phyloP scores from a whole-genome alignment of 768 basidiomycete species.

The Boletus rufocinnamomeus region DNA sequence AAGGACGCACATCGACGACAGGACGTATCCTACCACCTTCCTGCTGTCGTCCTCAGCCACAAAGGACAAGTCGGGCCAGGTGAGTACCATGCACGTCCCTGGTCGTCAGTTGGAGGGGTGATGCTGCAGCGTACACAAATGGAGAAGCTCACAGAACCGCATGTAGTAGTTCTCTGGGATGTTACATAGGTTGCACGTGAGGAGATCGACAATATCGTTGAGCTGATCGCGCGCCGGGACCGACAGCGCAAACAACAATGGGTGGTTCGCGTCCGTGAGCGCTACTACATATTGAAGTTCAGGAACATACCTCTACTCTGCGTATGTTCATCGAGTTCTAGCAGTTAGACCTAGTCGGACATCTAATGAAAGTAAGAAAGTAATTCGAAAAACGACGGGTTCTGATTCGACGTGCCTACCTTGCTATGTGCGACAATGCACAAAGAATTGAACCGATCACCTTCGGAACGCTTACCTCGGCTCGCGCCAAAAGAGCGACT shows the following conservation, averaged over 20 bases:
- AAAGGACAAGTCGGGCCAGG: conserved; percentile 56
- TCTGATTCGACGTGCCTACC: neutral
- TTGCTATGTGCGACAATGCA: neutral
- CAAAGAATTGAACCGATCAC: neutral
- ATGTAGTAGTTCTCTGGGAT: conserved; percentile 53
- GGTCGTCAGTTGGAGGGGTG: conserved; percentile 6
- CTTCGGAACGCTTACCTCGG: neutral
- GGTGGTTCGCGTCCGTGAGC: neutral
- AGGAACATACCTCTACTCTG: conserved; percentile 28
- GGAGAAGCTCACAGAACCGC: conserved; percentile 28
- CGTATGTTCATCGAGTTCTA: conserved; percentile 31
- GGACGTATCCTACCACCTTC: conserved; percentile 55
- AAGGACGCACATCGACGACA: conserved; percentile 51
- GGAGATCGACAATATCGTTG: conserved; percentile 50
- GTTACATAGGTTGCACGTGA: conserved; percentile 52
- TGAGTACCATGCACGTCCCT: conserved; percentile 51
- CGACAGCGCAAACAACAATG: neutral
- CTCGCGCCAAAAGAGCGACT: neutral
- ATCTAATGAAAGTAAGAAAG: neutral
- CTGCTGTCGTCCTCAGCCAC: conserved; percentile 53
- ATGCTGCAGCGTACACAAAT: neutral
- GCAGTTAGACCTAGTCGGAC: neutral
- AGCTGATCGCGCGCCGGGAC: conserved; percentile 33
- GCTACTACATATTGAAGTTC: neutral
- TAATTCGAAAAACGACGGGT: neutral